These are phyloP conservation scores for Nyssa sinensis DNA, from an alignment of 148 eudicot species.

Conservation along the genomic window DNA sequence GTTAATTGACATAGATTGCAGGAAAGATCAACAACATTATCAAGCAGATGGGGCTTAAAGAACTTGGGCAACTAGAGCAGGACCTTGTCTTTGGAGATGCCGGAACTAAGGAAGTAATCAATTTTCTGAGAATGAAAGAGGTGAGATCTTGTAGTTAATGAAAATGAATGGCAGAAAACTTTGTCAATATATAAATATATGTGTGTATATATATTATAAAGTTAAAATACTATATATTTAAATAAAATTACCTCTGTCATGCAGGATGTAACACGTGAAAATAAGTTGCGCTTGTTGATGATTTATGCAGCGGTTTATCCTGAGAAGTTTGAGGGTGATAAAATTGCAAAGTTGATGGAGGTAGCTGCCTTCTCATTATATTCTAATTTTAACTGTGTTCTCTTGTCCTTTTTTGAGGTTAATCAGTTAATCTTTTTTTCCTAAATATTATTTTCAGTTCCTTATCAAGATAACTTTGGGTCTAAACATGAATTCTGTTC, in stretches of 20 bases:
- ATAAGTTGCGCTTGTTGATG: slow-evolving; percentile 88
- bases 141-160: slow-evolving; percentile 29
- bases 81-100: slow-evolving; percentile 98
- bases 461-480: slow-evolving; percentile 4
- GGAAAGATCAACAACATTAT: slow-evolving; percentile 77
- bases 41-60: slow-evolving; percentile 75
- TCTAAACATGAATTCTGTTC: not conserved
- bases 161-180: not conserved
- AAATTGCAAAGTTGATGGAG: slow-evolving; percentile 79
- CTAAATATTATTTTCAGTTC: not conserved
- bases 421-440: not conserved
- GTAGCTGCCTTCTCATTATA: slow-evolving; percentile 27
- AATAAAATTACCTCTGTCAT: slow-evolving; percentile 10
- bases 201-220: not conserved
- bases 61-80: slow-evolving; percentile 92
- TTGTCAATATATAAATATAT: not conserved
- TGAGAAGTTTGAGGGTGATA: slow-evolving; percentile 82
- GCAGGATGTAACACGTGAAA: slow-evolving; percentile 81
- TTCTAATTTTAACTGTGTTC: not conserved
- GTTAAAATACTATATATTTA: no score
- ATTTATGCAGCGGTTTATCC: slow-evolving; percentile 92
- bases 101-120: slow-evolving; percentile 85
- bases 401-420: not conserved
- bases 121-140: slow-evolving; percentile 68
- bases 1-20: slow-evolving; percentile 64